Conservation (phyloP, 192 early-diverging fungal genomes). For the Linnemannia hyalina region DNA sequence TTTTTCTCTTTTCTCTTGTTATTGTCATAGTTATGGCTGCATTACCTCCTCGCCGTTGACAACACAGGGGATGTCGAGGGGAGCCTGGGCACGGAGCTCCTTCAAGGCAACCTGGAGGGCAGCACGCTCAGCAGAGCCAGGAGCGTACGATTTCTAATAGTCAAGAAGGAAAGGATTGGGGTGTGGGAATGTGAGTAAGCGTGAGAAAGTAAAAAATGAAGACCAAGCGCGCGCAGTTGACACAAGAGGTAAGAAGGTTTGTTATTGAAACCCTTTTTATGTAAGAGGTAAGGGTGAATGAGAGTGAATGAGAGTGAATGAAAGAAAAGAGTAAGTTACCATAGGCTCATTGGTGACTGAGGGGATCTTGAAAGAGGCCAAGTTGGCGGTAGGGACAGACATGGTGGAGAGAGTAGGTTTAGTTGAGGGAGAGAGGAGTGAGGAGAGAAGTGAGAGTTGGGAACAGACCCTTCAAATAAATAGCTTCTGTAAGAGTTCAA, state of each 20-base stretch:
- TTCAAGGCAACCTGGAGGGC: constrained; percentile 84
- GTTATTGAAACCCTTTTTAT: neutral
- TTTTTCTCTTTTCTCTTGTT: neutral
- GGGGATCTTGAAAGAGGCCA: constrained; percentile 87
- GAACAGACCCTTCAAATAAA: neutral
- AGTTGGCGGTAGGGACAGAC: constrained; percentile 67
- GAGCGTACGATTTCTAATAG: constrained; percentile 74
- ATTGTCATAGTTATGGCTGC: no score
- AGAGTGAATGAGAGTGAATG: neutral
- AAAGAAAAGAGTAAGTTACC: constrained; percentile 44
- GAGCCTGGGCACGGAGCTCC: constrained; percentile 75
- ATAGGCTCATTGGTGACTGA: constrained; percentile 90
- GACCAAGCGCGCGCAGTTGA: neutral
- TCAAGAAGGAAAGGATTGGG: neutral
- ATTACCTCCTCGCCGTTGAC: constrained; percentile 89
- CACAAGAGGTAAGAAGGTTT: neutral
- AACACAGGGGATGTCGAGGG: constrained; percentile 84
- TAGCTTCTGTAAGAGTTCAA: neutral
- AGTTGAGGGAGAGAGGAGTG: constrained; percentile 9
- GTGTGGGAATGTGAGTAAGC: constrained; percentile 1
- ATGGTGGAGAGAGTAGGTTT: constrained; percentile 21
- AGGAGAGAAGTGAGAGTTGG: neutral
- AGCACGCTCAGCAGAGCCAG: constrained; percentile 78
- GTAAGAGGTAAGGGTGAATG: neutral
- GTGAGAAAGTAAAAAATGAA: constrained; percentile 32